Conservation (phyloP, 306 rosid species). For the Dicorynia guianensis region DNA sequence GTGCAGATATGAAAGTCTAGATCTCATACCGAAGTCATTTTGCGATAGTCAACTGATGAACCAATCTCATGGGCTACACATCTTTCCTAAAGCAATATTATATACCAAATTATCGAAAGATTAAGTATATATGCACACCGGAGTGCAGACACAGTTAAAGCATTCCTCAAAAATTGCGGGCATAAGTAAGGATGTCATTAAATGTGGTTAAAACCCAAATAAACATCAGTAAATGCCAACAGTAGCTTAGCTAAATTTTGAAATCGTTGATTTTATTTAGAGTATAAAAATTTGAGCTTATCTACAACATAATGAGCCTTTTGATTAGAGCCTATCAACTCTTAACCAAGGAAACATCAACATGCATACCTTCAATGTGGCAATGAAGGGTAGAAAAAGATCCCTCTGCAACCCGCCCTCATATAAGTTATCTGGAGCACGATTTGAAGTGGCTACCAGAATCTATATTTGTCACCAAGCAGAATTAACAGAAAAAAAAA, state of each 20-base stretch:
- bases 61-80: conserved; percentile 88
- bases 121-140: conserved; percentile 4
- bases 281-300: conserved; percentile 12
- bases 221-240: conserved; percentile 18
- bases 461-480: conserved; percentile 67
- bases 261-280: conserved; percentile 1
- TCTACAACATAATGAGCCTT: conserved; percentile 24
- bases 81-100: conserved; percentile 76
- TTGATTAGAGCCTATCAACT: conserved; percentile 21
- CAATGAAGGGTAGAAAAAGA: conserved; percentile 92
- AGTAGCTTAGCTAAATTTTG: conserved; percentile 24
- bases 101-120: conserved; percentile 9
- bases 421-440: conserved; percentile 89
- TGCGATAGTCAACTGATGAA: conserved; percentile 88
- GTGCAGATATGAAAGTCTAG: conserved; percentile 4
- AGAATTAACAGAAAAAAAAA: conserved; percentile 33
- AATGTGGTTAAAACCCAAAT: conserved; percentile 19
- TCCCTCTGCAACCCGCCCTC: conserved; percentile 98
- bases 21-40: conserved; percentile 81
- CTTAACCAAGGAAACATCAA: conserved; percentile 21
- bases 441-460: conserved; percentile 93
- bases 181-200: conserved; percentile 14
- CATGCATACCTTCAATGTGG: conserved; percentile 73
- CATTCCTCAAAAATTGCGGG: conserved; percentile 30
- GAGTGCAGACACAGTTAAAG: conserved; percentile 11